Base-by-base conservation (phyloP, 495 filamentous ascomycete genomes). In the Apiosordaria backusii region DNA sequence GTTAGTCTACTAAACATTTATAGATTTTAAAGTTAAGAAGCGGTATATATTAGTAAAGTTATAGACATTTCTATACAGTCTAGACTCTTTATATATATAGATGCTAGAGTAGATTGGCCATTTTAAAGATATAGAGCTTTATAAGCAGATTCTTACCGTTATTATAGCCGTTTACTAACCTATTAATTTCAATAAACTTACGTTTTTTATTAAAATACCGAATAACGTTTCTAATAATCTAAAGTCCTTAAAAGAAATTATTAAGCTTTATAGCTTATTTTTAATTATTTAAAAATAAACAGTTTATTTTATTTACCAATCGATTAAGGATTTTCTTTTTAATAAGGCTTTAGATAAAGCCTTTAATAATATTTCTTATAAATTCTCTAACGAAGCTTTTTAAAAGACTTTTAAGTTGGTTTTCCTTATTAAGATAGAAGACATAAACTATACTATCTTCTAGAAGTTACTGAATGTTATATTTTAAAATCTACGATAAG, bases 361-460 rank as follows among this genome's bases (percentile, higher is more conserved):
- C 70, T 80, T 6, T 75, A 82, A 66, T n/a, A n/a, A n/a, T n/a
- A n/a, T n/a, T n/a, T n/a, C n/a, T n/a, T n/a, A n/a, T n/a, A n/a
- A n/a, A n/a, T 74, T 79, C 67, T 82, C 78, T n/a, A 78, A 71
- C 25, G 73, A 79, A 45, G 77, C 79, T 26, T 80, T 68, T 67
- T 69, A 79, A 10, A 18, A 22, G 1, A 15, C 52, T n/a, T 54
- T 22, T 15, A 5, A 3, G 18, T 18, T 54, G 52, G 21, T 54
- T 22, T 54, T 54, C 52, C 52, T 15, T 22, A 5, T 5, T 54
- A 15, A 15, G 16, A 22, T 22, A 23, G 18, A n/a, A 1, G 21
- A n/a, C 18, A 15, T 22, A 5, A 29, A 64, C 57, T 26, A 64
- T 16, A 50, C 25, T 0, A 76, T 81, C 19, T 72, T 74, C 50